Percentiles rank a stretch among this genome's conserved stretches.
phyloP scores from a whole-genome alignment of 768 basidiomycete genomes.

The Terana coerulea region DNA sequence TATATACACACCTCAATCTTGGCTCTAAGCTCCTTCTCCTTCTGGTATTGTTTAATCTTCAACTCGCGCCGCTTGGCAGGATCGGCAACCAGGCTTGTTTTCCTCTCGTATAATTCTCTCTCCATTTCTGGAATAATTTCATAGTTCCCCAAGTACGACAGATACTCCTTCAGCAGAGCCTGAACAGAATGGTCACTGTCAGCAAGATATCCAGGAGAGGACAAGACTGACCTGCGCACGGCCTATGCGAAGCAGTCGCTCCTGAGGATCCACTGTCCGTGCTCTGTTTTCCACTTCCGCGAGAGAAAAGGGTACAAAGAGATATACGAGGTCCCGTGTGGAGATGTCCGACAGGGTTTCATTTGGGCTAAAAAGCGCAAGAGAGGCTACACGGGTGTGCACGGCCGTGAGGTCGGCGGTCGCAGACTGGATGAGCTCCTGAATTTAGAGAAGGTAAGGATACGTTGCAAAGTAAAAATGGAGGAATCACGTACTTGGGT shows the following conservation, averaged over 20 bases:
- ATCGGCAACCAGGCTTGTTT: conserved; percentile 50
- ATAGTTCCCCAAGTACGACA: conserved; percentile 50
- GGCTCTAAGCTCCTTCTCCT: conserved; percentile 74
- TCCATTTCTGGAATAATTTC: conserved; percentile 62
- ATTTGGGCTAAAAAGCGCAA: conserved; percentile 80
- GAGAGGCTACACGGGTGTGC: conserved; percentile 47
- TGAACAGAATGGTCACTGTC: conserved; percentile 25
- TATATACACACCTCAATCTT: conserved; percentile 57
- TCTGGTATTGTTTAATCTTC: conserved; percentile 89
- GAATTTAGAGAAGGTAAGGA: not conserved
- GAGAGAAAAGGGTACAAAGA: conserved; percentile 65
- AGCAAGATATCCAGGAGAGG: conserved; percentile 8
- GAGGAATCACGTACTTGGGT: conserved; percentile 36
- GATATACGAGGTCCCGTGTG: conserved; percentile 70
- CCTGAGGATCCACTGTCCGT: conserved; percentile 49
- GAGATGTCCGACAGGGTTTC: conserved; percentile 81
- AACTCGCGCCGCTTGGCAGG: conserved; percentile 71
- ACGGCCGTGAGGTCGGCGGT: conserved; percentile 54
- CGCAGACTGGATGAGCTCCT: conserved; percentile 59
- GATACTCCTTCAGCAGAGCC: conserved; percentile 46
- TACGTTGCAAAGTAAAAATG: not conserved
- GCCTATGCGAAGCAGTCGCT: conserved; percentile 53
- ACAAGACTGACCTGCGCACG: conserved; percentile 51
- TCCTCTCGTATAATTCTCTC: conserved; percentile 48
- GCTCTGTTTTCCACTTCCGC: conserved; percentile 65